Conservation (phyloP, 371 early-diverging fungal genomes). For the Haplosporangium sp. region DNA sequence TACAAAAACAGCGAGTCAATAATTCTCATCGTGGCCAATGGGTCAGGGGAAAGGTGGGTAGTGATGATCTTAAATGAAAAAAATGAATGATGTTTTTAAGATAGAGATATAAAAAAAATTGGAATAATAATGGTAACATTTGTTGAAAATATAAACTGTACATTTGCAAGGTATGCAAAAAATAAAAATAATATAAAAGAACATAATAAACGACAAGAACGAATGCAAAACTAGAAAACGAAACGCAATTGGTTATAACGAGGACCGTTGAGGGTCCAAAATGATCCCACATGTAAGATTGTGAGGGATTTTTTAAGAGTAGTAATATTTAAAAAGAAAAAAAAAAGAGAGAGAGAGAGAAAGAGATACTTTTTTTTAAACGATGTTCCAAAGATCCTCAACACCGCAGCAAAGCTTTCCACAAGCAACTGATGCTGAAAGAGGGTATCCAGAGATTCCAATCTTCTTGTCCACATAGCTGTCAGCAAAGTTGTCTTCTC, state of each 20-base stretch:
- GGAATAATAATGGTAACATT: constrained; percentile 22
- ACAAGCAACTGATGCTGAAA: constrained; percentile 96
- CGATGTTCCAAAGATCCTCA: constrained; percentile 89
- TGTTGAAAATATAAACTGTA: constrained; percentile 48
- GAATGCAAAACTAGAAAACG: constrained; percentile 1
- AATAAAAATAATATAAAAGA: not conserved
- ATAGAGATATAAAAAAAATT: not conserved
- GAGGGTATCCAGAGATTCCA: constrained; percentile 92
- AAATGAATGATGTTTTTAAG: not conserved
- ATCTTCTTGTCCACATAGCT: constrained; percentile 96
- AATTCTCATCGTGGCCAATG: not conserved
- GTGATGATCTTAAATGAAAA: not conserved
- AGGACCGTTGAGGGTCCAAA: constrained; percentile 8
- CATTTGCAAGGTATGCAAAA: constrained; percentile 20
- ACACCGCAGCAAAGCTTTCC: constrained; percentile 90
- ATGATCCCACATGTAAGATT: not conserved
- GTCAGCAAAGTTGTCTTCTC: constrained; percentile 95
- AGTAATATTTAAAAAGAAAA: not conserved
- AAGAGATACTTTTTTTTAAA: constrained; percentile 60
- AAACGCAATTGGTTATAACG: not conserved
- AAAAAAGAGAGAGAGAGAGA: no score
- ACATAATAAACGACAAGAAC: constrained; percentile 5
- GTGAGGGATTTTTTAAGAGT: not conserved
- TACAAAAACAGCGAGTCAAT: not conserved
- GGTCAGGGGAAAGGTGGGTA: not conserved